These are phyloP conservation scores for Globisporangium middletonii DNA, from an alignment of 352 stramenopile genomes.

Conservation along the genomic window DNA sequence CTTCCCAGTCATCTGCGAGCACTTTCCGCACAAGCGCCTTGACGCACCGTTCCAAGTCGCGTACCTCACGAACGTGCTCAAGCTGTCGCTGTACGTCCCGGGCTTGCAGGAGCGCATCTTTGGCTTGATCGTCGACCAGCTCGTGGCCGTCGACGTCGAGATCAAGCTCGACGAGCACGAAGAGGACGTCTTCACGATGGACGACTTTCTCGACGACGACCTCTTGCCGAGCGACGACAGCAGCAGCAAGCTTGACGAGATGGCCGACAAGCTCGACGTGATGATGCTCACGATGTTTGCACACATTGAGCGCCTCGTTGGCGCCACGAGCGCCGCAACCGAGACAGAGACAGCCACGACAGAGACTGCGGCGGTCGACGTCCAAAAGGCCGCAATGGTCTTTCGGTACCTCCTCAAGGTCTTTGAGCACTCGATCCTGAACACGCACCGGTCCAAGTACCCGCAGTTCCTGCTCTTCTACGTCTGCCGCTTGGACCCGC, in stretches of 20 bases:
- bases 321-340: background rate
- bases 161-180: conserved; percentile 87
- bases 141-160: conserved; percentile 86
- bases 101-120: conserved; percentile 80
- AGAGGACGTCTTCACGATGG: conserved; percentile 78
- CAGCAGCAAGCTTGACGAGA: conserved; percentile 54
- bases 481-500: conserved; percentile 63
- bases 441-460: conserved; percentile 91
- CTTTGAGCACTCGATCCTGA: conserved; percentile 81
- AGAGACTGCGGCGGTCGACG: conserved; percentile 1
- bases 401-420: conserved; percentile 81
- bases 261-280: conserved; percentile 84
- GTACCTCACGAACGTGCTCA: conserved; percentile 67
- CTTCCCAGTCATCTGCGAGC: conserved; percentile 68
- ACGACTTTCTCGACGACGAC: conserved; percentile 78
- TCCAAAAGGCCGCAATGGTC: conserved; percentile 48
- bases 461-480: conserved; percentile 91
- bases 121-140: conserved; percentile 73
- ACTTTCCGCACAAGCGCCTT: conserved; percentile 81
- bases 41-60: conserved; percentile 59
- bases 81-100: conserved; percentile 58
- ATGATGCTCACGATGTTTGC: conserved; percentile 89
- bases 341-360: too few relatives aligned
- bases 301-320: conserved; percentile 44
- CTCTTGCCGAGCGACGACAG: conserved; percentile 34